phyloP scores from a whole-genome alignment of 768 basidiomycete genomes.

The Hortiboletus flavorubellus region DNA sequence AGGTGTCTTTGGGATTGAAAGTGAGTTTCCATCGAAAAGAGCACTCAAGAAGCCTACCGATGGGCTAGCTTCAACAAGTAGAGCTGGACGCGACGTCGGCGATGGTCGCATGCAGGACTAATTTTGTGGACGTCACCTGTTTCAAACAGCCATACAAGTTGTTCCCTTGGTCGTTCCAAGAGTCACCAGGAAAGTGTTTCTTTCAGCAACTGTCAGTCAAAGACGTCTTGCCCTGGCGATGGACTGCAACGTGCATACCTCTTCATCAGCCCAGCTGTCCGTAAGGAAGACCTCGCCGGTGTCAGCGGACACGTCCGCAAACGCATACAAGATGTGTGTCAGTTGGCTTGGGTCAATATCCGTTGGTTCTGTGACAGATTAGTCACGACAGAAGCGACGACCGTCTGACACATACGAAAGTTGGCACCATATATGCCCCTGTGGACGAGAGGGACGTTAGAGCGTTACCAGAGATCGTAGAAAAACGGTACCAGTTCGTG shows the following conservation, averaged over 20 bases:
- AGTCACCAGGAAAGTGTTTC: conserved; percentile 72
- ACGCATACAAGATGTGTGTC: conserved; percentile 78
- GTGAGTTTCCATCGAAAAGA: background rate
- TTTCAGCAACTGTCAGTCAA: conserved; percentile 33
- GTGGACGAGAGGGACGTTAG: conserved; percentile 1
- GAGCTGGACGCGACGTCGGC: conserved; percentile 21
- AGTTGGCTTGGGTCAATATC: conserved; percentile 56
- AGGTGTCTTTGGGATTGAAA: conserved; percentile 33
- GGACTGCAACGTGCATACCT: conserved; percentile 36
- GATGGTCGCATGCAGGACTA: background rate
- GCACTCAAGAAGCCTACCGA: conserved; percentile 29
- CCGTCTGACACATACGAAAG: conserved; percentile 45
- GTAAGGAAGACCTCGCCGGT: conserved; percentile 64
- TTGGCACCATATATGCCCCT: conserved; percentile 63
- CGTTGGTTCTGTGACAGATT: conserved; percentile 49
- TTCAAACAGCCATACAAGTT: conserved; percentile 82
- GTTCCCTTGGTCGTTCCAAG: conserved; percentile 70
- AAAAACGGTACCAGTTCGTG: conserved; percentile 31
- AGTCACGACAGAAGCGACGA: background rate
- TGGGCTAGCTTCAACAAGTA: conserved; percentile 59
- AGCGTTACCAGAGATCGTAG: background rate
- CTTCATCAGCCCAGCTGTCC: conserved; percentile 71
- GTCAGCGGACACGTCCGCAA: conserved; percentile 65
- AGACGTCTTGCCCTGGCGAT: background rate
- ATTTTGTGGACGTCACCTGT: conserved; percentile 45